Evolutionary conservation across 805 yeast species (phyloP).

Genomic region (Spathaspora hagerdaliae): DNA sequence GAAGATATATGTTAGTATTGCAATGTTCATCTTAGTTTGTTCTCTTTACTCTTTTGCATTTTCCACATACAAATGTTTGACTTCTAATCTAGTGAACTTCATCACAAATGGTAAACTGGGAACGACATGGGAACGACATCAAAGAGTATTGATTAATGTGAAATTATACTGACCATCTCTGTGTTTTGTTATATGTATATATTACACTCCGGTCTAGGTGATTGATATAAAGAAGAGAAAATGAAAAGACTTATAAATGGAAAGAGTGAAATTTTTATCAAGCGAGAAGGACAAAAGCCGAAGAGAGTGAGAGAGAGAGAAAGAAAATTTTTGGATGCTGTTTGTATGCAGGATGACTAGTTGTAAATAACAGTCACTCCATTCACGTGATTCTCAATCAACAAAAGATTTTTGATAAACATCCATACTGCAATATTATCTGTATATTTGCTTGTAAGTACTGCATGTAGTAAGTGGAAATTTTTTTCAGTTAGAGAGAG

Average conservation of each 20-base stretch:
- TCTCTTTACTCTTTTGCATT: not conserved
- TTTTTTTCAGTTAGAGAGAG: too few relatives aligned
- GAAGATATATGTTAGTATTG: slow-evolving; percentile 35
- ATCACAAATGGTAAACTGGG: not conserved
- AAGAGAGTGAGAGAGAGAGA: too few relatives aligned
- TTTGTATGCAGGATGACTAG: too few relatives aligned
- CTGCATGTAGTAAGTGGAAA: too few relatives aligned
- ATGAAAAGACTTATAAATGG: not conserved
- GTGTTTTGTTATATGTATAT: slow-evolving; percentile 50
- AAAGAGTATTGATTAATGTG: not conserved
- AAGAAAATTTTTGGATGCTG: too few relatives aligned
- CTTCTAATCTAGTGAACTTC: not conserved
- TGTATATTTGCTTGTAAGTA: too few relatives aligned
- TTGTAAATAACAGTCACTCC: too few relatives aligned
- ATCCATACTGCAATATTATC: too few relatives aligned
- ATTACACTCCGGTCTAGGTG: slow-evolving; percentile 88
- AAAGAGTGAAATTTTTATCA: not conserved
- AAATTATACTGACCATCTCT: slow-evolving; percentile 91
- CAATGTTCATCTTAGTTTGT: not conserved
- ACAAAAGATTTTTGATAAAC: too few relatives aligned
- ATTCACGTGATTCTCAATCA: too few relatives aligned
- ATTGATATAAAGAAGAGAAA: not conserved
- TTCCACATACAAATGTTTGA: not conserved
- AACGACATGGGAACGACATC: not conserved
- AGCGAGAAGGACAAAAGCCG: too few relatives aligned